Conservation (phyloP, 2,329 filamentous ascomycete genomes). For the Clarireedia sp. region DNA sequence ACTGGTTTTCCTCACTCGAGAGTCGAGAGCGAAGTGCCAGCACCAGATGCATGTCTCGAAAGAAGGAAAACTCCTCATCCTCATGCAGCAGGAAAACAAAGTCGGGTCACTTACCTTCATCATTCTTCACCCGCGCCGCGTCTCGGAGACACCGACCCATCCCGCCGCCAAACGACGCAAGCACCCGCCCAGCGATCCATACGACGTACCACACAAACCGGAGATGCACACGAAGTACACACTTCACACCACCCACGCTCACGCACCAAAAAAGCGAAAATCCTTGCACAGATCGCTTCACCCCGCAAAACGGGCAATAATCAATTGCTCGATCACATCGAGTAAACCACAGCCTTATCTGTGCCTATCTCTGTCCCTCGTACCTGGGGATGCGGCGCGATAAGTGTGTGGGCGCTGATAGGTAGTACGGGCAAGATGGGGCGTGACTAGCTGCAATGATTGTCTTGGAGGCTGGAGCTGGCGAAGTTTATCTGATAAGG, state of each 20-base stretch:
- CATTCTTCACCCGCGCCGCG: too few relatives aligned
- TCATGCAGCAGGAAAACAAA: too few relatives aligned
- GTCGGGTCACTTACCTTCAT: too few relatives aligned
- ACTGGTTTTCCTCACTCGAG: too few relatives aligned
- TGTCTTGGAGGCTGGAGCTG: background rate
- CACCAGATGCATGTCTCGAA: too few relatives aligned
- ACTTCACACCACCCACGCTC: background rate
- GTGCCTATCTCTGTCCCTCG: background rate
- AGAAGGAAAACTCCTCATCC: too few relatives aligned
- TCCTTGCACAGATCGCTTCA: background rate
- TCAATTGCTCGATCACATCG: slow-evolving; percentile 12
- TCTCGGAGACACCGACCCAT: too few relatives aligned
- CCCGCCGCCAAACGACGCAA: too few relatives aligned
- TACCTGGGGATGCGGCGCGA: background rate
- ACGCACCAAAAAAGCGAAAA: background rate
- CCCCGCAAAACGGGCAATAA: background rate
- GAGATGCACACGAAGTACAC: too few relatives aligned
- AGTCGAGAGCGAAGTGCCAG: too few relatives aligned
- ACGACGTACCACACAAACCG: too few relatives aligned
- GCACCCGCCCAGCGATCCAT: too few relatives aligned
- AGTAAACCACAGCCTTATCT: slow-evolving; percentile 11
- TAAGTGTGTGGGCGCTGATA: slow-evolving; percentile 4
- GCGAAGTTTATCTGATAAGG: background rate
- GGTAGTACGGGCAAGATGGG: background rate
- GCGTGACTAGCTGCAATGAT: background rate